Percentiles rank a stretch among this genome's conserved stretches.
These are phyloP conservation scores for Yamadazyma akitaensis DNA, from an alignment of 805 yeast genomes.

Conservation along the genomic window DNA sequence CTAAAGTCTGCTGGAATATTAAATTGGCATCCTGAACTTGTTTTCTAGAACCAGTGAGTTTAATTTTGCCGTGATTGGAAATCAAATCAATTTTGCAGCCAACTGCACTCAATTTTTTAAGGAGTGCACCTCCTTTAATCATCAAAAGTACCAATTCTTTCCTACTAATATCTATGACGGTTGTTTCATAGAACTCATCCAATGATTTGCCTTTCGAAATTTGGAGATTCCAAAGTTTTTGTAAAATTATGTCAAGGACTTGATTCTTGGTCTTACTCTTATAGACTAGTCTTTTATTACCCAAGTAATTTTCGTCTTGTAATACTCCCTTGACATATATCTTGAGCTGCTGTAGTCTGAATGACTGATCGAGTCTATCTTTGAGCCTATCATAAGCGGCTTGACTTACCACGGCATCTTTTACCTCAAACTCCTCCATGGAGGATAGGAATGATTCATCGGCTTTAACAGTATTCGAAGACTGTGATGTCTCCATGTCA, in stretches of 20 bases:
- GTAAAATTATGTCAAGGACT: constrained; percentile 7
- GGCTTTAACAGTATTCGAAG: not conserved
- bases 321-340: constrained; percentile 6
- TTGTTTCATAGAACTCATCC: constrained; percentile 29
- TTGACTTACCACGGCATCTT: not conserved
- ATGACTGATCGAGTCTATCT: constrained; percentile 6
- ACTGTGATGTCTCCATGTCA: not conserved
- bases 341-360: constrained; percentile 9
- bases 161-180: constrained; percentile 28
- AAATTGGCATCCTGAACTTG: constrained; percentile 45
- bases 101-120: constrained; percentile 37
- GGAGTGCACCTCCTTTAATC: constrained; percentile 35
- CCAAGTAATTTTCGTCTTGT: constrained; percentile 2
- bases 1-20: constrained; percentile 31
- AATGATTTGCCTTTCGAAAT: constrained; percentile 18
- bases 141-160: constrained; percentile 41
- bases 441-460: not conserved
- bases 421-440: not conserved
- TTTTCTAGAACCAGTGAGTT: constrained; percentile 37
- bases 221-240: constrained; percentile 12
- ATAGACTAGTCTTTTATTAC: constrained; percentile 4
- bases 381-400: not conserved
- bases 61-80: constrained; percentile 26
- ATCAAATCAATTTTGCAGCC: constrained; percentile 40
- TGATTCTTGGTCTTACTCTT: constrained; percentile 3